Percentiles rank a stretch among this genome's conserved stretches.
phyloP scores from a whole-genome alignment of 306 rosid species.

The Vigna hirtella region DNA sequence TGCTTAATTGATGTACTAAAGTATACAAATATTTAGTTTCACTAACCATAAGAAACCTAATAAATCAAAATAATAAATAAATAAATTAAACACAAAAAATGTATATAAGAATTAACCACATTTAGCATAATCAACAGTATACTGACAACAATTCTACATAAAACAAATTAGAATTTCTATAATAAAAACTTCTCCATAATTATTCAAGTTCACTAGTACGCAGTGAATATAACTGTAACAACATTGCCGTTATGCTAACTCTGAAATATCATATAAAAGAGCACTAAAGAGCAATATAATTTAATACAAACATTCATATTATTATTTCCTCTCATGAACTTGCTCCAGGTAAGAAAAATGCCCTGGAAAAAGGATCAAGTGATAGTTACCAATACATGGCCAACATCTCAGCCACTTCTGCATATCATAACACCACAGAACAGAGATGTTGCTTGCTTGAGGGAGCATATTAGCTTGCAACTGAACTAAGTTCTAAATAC shows the following conservation, averaged over 20 bases:
- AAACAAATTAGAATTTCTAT: slow-evolving; percentile 28
- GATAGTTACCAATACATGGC: slow-evolving; percentile 33
- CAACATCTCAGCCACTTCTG: slow-evolving; percentile 37
- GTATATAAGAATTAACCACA: too few species aligned
- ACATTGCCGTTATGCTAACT: slow-evolving; percentile 42
- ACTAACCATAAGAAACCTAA: too few species aligned
- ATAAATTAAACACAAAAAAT: too few species aligned
- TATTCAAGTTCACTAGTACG: slow-evolving; percentile 38
- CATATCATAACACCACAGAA: slow-evolving; percentile 36
- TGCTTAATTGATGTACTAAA: too few species aligned
- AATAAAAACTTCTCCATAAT: slow-evolving; percentile 3
- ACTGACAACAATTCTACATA: slow-evolving; percentile 18
- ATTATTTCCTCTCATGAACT: slow-evolving; percentile 44
- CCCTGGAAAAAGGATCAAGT: slow-evolving; percentile 40
- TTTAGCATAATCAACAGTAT: background rate
- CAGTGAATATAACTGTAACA: slow-evolving; percentile 31
- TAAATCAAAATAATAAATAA: too few species aligned
- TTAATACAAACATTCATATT: slow-evolving; percentile 14
- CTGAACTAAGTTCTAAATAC: slow-evolving; percentile 21
- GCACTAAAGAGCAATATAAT: background rate
- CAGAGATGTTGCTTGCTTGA: slow-evolving; percentile 37
- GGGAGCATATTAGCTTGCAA: slow-evolving; percentile 32
- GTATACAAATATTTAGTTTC: too few species aligned
- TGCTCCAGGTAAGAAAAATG: slow-evolving; percentile 52
- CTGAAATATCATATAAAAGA: slow-evolving; percentile 31